Conservation (phyloP, 805 yeast genomes). For the Pachysolen tannophilus region DNA sequence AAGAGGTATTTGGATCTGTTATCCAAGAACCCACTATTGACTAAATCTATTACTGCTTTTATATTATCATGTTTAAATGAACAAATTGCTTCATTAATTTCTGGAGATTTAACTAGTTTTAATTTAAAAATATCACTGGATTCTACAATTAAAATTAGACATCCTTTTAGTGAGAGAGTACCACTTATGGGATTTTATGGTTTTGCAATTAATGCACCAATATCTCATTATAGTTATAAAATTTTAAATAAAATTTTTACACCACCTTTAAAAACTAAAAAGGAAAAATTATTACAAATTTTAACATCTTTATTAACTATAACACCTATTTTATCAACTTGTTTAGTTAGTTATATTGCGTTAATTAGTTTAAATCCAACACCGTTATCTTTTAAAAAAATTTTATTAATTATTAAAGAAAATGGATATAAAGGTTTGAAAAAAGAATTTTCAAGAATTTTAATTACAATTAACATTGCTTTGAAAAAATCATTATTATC, state of each 20-base stretch:
- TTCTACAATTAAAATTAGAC: constrained; percentile 15
- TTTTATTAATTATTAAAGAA: constrained; percentile 5
- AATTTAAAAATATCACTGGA: constrained; percentile 5
- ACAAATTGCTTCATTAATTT: constrained; percentile 40
- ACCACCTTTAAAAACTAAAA: constrained; percentile 29
- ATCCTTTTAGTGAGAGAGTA: constrained; percentile 36
- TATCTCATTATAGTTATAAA: constrained; percentile 45
- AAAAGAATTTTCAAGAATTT: constrained; percentile 9
- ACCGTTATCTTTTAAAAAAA: too few species aligned
- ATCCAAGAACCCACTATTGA: constrained; percentile 42
- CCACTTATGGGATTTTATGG: constrained; percentile 52
- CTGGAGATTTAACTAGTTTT: constrained; percentile 32
- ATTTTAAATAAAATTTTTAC: constrained; percentile 36
- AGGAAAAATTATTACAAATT: constrained; percentile 39
- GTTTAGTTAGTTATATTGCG: constrained; percentile 45
- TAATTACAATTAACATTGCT: constrained; percentile 19
- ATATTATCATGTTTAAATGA: constrained; percentile 51
- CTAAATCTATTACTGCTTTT: constrained; percentile 52
- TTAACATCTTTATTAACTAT: constrained; percentile 43
- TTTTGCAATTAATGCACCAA: constrained; percentile 44
- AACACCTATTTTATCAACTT: constrained; percentile 43
- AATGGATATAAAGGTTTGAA: constrained; percentile 11
- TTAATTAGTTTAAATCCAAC: constrained; percentile 34
- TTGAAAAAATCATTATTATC: constrained; percentile 34
- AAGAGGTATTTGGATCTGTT: constrained; percentile 29